Evolutionary conservation across 495 filamentous ascomycete genomes (phyloP).

Genomic region (Lindgomyces ingoldianus): DNA sequence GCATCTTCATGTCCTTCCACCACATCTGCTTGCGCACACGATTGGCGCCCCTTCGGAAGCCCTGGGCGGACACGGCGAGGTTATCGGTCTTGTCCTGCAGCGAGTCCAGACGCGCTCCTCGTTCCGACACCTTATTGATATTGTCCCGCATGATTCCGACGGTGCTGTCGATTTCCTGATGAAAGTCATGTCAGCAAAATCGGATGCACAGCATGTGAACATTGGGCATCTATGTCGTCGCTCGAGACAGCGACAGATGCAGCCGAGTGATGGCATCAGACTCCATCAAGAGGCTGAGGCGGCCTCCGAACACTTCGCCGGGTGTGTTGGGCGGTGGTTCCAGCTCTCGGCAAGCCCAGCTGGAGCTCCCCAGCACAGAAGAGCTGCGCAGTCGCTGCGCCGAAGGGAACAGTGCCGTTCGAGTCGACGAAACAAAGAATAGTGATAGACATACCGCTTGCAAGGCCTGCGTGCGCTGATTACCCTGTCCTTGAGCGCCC

Average conservation of each 20-base stretch:
- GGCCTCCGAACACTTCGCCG: not conserved
- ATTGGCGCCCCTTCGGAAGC: constrained; percentile 94
- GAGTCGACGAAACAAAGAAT: not conserved
- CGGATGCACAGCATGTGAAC: not conserved
- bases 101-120: constrained; percentile 84
- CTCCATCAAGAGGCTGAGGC: too few species aligned
- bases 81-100: constrained; percentile 97
- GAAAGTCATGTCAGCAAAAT: constrained; percentile 16
- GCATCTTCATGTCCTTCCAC: constrained; percentile 99
- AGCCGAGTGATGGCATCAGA: not conserved
- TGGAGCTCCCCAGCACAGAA: not conserved
- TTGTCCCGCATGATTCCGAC: constrained; percentile 92
- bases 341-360: constrained; percentile 5
- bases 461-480: constrained; percentile 68
- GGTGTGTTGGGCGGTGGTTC: not conserved
- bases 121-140: constrained; percentile 87
- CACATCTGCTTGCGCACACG: constrained; percentile 89
- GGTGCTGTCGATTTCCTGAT: constrained; percentile 93
- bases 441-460: constrained; percentile 69
- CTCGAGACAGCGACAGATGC: not conserved
- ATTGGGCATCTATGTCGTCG: not conserved
- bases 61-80: constrained; percentile 83
- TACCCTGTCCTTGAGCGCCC: constrained; percentile 58
- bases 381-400: not conserved
- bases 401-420: not conserved